Evolutionary conservation across 345 rosid genomes (phyloP), one percentile per base, ranked within the genome.

Genomic region (Citrus trifoliata): DNA sequence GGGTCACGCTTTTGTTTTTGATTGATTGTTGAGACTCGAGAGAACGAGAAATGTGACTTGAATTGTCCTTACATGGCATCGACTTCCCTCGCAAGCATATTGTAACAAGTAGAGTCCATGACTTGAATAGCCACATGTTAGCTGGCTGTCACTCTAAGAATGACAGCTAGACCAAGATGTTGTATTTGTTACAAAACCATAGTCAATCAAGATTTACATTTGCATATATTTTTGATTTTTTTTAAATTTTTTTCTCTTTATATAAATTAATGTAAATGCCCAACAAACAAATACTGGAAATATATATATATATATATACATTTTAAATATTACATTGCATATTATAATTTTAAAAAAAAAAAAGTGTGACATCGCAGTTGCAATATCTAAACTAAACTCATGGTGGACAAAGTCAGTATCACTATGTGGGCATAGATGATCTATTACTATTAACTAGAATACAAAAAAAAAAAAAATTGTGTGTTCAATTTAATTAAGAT

Each of bases 61-160:
- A 38, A 12, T 13, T 10, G 51, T 46, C 51, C 18, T 3, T 46
- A 3, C 37, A 35, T 5, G 37, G 6, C 51, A 12, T 13, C 51
- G 1, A 46, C 48, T 10, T 42, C 16, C 48, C 48, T 46, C 51
- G 51, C 51, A 46, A 46, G 51, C 51, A 35, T 5, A 35, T 4
- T 32, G 2, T 1, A 3, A n/a, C n/a, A n/a, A 46, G 18, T 0
- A 12, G 5, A 3, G 51, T 10, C 18, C 13, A 0, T 1, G 51
- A 42, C 51, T 10, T 3, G 16, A 10, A 42, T 10, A 4, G 4
- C 66, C 59, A 42, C 73, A 80, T 74, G 85, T 27, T 76, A 70
- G 46, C 21, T 81, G 74, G 46, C 21, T 81, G 74, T 84, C 82
- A 46, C 65, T 65, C 18, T 24, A 37, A 22, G 70, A 67, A 73